Evolutionary conservation across 176 grass and related monocot genomes (phyloP), one percentile per base, ranked within the genome.

Genomic region (Cymbopogon citratus): DNA sequence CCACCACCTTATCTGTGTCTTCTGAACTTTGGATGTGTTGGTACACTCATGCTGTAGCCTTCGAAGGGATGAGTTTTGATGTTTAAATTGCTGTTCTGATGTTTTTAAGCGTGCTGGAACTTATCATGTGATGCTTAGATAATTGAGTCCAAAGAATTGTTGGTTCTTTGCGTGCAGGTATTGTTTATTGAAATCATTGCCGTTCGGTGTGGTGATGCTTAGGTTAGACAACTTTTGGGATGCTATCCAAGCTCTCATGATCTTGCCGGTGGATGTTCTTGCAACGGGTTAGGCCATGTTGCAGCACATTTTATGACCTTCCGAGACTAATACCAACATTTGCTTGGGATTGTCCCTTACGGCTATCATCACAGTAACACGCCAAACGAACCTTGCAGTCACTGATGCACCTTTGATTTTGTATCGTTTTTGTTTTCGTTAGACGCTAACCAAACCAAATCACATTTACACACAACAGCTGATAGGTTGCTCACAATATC

Each of bases 121-220:
- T 48, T 49, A 14, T 21, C 2, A 84, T 82, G 73, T 87, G 73
- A 77, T 84, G 48, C 76, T 84, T 88, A 81, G 76, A 84, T 80
- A 80, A 84, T 59, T 7, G 48, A 84, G 48, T 75, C 66, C 38
- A 84, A 84, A 84, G 60, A 84, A 74, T 84, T 73, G 41, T 19
- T 72, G 39, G 70, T 73, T 73, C 70, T 48, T 48, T 73, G 41
- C 43, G 13, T 15, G 56, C 56, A 23, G 56, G 56, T 59, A 57
- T 57, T 57, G 3, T 59, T 3, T 59, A 59, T 59, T 57, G 21
- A 23, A 57, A 23, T 57, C 19, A n/a, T 56, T 56, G 19, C 19
- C 51, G 7, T 9, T 56, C 7, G 19, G 19, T 56, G 19, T 57
- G 49, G 18, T 52, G 2, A 19, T 52, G 46, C 15, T 45, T 2